Evolutionary conservation across 257 asterid species (phyloP).

Genomic region (Fraxinus pennsylvanica): DNA sequence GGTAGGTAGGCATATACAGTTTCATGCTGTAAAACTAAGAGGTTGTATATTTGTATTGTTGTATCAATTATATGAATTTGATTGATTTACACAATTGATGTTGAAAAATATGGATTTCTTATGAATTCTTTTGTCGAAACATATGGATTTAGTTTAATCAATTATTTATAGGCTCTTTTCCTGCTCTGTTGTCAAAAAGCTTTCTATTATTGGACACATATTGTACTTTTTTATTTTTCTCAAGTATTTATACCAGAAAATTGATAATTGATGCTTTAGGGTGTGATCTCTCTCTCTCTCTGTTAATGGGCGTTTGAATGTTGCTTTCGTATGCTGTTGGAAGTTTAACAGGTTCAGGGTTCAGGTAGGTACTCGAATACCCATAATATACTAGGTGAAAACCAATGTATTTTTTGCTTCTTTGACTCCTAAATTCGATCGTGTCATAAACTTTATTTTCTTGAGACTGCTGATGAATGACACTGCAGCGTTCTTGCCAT

Average conservation of each 20-base stretch:
- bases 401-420: too few species aligned
- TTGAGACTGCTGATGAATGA: too few species aligned
- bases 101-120: background rate
- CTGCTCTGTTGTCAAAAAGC: background rate
- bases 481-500: too few species aligned
- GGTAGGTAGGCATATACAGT: conserved; percentile 28
- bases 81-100: background rate
- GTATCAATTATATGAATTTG: conserved; percentile 18
- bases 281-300: background rate
- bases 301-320: background rate
- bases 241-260: background rate
- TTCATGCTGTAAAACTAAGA: conserved; percentile 12
- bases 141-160: background rate
- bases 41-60: background rate
- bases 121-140: background rate
- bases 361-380: background rate
- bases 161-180: background rate
- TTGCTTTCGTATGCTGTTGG: background rate
- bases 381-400: background rate
- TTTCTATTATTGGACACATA: background rate
- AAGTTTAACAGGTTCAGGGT: background rate
- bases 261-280: background rate
- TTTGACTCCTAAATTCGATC: too few species aligned
- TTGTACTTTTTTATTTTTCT: background rate
- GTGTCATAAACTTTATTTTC: too few species aligned